Percentiles rank a stretch among this genome's conserved stretches.
Conservation (phyloP, 139 green algal genomes). For the Dunaliella primolecta region DNA sequence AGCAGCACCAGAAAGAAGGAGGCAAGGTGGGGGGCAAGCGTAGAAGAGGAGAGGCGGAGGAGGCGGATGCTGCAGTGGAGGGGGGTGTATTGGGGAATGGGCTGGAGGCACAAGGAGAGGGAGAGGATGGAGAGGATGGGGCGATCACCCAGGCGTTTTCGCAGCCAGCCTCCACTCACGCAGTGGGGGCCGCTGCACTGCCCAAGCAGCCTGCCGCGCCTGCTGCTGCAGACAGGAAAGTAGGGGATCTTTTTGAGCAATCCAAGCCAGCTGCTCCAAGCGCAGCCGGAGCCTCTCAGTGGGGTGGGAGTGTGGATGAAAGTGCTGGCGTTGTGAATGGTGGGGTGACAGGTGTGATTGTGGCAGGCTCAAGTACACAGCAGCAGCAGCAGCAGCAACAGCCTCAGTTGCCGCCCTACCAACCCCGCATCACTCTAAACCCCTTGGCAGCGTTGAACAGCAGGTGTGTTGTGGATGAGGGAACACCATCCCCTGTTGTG, state of each 20-base stretch:
- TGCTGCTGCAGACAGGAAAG: neutral
- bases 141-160: too few species aligned
- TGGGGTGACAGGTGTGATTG: neutral
- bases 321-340: neutral
- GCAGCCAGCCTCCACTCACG: neutral
- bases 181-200: too few species aligned
- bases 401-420: neutral
- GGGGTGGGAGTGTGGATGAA: neutral
- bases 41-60: neutral
- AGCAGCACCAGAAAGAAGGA: neutral
- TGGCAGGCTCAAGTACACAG: neutral
- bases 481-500: too few species aligned
- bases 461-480: slow-evolving; percentile 3
- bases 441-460: slow-evolving; percentile 4
- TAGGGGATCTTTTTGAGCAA: too few species aligned
- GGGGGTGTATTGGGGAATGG: too few species aligned
- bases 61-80: too few species aligned
- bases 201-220: neutral
- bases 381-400: neutral
- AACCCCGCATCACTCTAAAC: neutral
- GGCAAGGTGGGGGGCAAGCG: neutral
- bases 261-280: neutral
- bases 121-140: too few species aligned
- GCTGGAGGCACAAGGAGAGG: too few species aligned
- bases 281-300: neutral